Evolutionary conservation across 495 filamentous ascomycete genomes (phyloP).

Genomic region (Daldinia decipiens): DNA sequence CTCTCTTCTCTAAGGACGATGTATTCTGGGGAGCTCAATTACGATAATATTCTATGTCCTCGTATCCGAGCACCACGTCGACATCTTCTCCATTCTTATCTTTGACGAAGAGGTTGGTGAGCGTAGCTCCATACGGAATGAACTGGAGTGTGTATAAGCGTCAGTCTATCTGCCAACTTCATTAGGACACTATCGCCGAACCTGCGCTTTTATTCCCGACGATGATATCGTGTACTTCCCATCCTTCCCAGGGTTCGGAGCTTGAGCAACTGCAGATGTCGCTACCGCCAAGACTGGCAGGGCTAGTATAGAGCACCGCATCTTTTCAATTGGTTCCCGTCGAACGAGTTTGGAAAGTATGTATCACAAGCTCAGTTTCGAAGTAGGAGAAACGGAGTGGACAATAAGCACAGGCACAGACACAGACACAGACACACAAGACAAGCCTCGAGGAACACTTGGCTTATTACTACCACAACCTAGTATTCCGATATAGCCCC

Average conservation of each 20-base stretch:
- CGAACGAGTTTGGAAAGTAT: constrained; percentile 18
- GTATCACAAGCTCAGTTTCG: constrained; percentile 28
- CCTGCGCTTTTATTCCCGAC: constrained; percentile 64
- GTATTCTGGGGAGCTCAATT: constrained; percentile 19
- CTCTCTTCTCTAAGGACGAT: constrained; percentile 22
- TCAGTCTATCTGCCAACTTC: constrained; percentile 10
- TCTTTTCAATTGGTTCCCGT: constrained; percentile 39
- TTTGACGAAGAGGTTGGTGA: constrained; percentile 67
- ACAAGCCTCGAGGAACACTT: constrained; percentile 33
- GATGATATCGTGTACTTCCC: constrained; percentile 60
- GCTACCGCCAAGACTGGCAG: constrained; percentile 39
- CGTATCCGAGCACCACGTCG: constrained; percentile 65
- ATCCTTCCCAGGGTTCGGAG: constrained; percentile 41
- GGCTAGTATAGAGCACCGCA: constrained; percentile 40
- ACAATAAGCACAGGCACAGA: constrained; percentile 19
- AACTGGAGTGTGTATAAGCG: constrained; percentile 52
- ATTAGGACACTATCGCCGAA: constrained; percentile 32
- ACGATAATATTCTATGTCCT: constrained; percentile 63
- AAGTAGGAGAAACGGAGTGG: constrained; percentile 11
- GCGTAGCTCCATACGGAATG: constrained; percentile 64
- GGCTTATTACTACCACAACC: constrained; percentile 43
- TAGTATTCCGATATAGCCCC: constrained; percentile 21
- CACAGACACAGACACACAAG: constrained; percentile 25
- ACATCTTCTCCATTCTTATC: constrained; percentile 65
- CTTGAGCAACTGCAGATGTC: constrained; percentile 40